phyloP scores from a whole-genome alignment of 2,329 filamentous ascomycete genomes.

The Falciphora oryzae region DNA sequence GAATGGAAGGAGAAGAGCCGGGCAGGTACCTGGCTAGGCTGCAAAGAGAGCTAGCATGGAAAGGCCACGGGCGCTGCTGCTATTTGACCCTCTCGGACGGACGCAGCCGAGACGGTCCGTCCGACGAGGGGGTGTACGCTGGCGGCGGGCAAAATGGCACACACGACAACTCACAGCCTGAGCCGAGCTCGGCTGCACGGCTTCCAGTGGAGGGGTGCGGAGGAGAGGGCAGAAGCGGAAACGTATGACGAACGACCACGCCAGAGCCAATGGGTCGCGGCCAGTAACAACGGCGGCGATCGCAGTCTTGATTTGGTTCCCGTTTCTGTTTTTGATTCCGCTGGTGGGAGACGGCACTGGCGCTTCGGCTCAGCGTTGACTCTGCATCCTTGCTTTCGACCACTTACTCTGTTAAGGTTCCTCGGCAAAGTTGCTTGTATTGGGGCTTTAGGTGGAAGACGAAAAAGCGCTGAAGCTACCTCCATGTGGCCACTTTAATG shows the following conservation, averaged over 20 bases:
- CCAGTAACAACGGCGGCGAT: background rate
- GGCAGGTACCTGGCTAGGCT: background rate
- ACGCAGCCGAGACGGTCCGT: background rate
- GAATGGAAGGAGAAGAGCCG: background rate
- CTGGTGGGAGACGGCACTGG: no score
- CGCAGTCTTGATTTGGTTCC: background rate
- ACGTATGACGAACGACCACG: background rate
- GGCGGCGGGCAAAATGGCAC: background rate
- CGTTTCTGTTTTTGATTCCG: background rate
- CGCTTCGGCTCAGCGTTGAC: no score
- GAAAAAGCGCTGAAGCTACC: no score
- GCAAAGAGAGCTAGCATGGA: background rate
- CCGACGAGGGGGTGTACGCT: background rate
- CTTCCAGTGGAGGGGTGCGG: background rate
- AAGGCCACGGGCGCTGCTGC: slow-evolving; percentile 5
- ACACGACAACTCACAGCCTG: background rate
- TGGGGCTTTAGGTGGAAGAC: no score
- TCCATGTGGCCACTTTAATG: no score
- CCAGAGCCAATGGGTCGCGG: background rate
- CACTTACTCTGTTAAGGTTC: no score
- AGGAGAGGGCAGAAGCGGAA: background rate
- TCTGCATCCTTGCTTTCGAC: no score
- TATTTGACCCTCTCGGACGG: background rate
- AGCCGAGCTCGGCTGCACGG: background rate
- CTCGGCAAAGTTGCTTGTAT: no score